Base-by-base conservation (phyloP, 2,329 filamentous ascomycete genomes). In the Diaporthe caulivora region DNA sequence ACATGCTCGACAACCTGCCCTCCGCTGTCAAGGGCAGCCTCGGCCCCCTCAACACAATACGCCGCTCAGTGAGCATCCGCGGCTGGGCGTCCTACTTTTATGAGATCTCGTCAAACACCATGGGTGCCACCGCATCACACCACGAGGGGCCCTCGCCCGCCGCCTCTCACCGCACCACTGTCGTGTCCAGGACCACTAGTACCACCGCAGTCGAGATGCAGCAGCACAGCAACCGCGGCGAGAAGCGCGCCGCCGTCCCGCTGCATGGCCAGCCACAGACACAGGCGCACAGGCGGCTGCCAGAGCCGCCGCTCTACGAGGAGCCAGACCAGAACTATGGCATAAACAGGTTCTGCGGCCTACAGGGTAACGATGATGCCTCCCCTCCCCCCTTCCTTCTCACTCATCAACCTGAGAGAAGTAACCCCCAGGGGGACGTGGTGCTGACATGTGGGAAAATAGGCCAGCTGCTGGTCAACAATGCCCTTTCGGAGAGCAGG, bases 311-410 rank as follows among this genome's bases (percentile, higher is more conserved):
- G 29, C 21, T 54, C 10, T 55, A 68, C n/a, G 34, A 51, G 29
- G 58, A 47, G 29, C 62, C 64, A 4, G 49, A 65, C 44, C 51
- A 60, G 57, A 34, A 70, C 21, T 62, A 40, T 42, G 75, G 76
- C 11, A 62, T 77, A 11, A 74, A 77, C 34, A 73, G 75, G 74
- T 75, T 76, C 37, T 75, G 74, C 42, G 76, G 76, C 7, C 71
- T 68, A 11, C 76, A 76, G 60, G 76, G 76, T 77, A 60, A 71
- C 60, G 21, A 26, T 15, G 15, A 5, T 29, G 2, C 18, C 8
- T 21, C 2, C 10, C n/a, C 4, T 11, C 31, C 17, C 8, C 0
- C 17, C 18, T 18, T 2, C 1, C 21, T 26, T 15, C 37, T 15
- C 11, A 17, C 55, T 60, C 55, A 5, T 21, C 2, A n/a, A 70